Evolutionary conservation across 2,329 filamentous ascomycete genomes (phyloP), one percentile per base, ranked within the genome.

Genomic region (Aspergillus sojae): DNA sequence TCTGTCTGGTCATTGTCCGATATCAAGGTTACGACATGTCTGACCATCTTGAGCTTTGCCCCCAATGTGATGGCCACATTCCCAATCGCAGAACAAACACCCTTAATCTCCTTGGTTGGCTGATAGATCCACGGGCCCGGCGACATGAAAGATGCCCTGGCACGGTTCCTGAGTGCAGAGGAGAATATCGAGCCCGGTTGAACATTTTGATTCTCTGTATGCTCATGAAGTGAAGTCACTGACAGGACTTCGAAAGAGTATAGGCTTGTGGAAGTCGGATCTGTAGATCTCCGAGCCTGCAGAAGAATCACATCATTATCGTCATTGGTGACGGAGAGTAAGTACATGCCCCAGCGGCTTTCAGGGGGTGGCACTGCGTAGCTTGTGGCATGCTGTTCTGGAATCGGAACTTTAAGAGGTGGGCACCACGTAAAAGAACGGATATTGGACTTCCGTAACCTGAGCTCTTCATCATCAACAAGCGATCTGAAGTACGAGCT

Each of bases 391-490:
- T 55, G 16, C 10, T 36, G 26, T 16, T 63, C 50, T 19, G 52
- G 34, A 9, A 57, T 21, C 26, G 72, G 69, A 7, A 67, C 55
- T 53, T 71, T 73, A 7, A 76, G 61, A 43, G 75, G 71, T 7
- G 72, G 69, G 50, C 74, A 76, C 80, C 80, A 82, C n/a, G 75
- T 63, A 64, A 82, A 82, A 19, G 78, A 73, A 39, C 79, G 74
- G 56, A 82, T 75, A 30, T 74, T 73, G 28, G 67, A 67, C 58
- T 76, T 77, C 12, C 72, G 70, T 55, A 74, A 68, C 9, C 62
- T 46, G n/a, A 69, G 58, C 0, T 60, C 74, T 16, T 57, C 65
- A 19, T 71, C 71, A 57, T 67, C 65, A 43, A 61, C 70, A 41
- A 58, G 67, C 10, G 55, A 60, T 53, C 58, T 66, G 48, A 75